A percentile compares a stretch with the other conserved stretches of the same genome.
Evolutionary conservation across 495 filamentous ascomycete species (phyloP).

Genomic region (Hypoxylon lenormandii): DNA sequence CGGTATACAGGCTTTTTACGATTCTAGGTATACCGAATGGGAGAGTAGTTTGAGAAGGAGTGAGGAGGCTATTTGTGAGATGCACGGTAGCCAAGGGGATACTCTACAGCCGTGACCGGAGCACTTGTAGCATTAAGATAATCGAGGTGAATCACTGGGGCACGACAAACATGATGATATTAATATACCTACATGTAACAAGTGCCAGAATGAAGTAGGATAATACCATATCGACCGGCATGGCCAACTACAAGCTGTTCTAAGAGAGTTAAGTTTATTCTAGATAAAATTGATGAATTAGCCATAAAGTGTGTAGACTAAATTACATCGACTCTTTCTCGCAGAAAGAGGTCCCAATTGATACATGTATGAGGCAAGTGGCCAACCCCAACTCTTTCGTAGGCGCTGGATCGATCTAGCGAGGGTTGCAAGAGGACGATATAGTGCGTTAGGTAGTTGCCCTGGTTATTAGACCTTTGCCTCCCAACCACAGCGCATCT

Average conservation of each 20-base stretch:
- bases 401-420: neutral
- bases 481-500: neutral
- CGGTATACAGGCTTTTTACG: conserved; percentile 44
- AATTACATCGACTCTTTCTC: no score
- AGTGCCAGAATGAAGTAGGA: no score
- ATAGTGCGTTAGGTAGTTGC: neutral
- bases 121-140: no score
- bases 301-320: no score
- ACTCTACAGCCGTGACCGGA: neutral
- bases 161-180: no score
- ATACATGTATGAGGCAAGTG: neutral
- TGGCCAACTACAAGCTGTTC: no score
- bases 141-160: no score
- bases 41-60: conserved; percentile 43
- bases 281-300: no score
- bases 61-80: conserved; percentile 25
- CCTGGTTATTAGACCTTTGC: neutral
- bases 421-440: neutral
- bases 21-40: conserved; percentile 48
- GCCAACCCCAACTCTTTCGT: neutral
- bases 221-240: no score
- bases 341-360: no score
- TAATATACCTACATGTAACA: no score
- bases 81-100: conserved; percentile 1
- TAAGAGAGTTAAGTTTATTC: no score